Percentiles rank a stretch among this genome's conserved stretches.
These are phyloP conservation scores for Hyphodiscus sp. DNA, from an alignment of 2,329 filamentous ascomycete genomes.

Conservation along the genomic window DNA sequence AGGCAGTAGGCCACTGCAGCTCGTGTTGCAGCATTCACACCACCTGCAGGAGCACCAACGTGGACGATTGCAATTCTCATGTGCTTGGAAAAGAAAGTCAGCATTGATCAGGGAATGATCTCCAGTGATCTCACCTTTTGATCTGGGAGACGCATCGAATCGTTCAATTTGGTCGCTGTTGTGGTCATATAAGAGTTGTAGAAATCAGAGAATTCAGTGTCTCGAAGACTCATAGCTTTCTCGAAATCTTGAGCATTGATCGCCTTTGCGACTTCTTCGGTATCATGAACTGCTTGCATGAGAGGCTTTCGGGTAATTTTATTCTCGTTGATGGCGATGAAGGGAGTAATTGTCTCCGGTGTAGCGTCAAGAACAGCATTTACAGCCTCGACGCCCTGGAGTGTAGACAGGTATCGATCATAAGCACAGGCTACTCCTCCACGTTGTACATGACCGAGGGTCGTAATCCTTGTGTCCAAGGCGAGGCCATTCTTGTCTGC, in stretches of 20 bases:
- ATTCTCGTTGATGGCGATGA: conserved; percentile 96
- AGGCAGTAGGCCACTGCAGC: conserved; percentile 91
- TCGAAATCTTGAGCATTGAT: conserved; percentile 84
- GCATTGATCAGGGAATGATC: conserved; percentile 2
- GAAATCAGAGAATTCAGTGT: conserved; percentile 91
- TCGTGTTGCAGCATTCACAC: conserved; percentile 95
- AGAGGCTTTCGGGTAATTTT: conserved; percentile 89
- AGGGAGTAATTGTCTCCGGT: conserved; percentile 82
- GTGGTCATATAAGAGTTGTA: conserved; percentile 88
- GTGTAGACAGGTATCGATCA: conserved; percentile 84
- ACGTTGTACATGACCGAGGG: conserved; percentile 93
- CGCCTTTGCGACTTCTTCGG: conserved; percentile 73
- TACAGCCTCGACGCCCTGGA: conserved; percentile 92
- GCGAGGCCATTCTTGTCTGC: conserved; percentile 67
- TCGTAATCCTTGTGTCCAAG: conserved; percentile 90
- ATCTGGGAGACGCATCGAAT: conserved; percentile 57
- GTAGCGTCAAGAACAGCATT: conserved; percentile 85
- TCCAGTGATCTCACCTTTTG: conserved; percentile 52
- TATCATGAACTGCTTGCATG: conserved; percentile 81
- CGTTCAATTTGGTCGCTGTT: conserved; percentile 70
- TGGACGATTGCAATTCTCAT: conserved; percentile 96
- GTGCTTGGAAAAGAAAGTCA: conserved; percentile 45
- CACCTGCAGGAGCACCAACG: conserved; percentile 90
- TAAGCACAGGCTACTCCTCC: conserved; percentile 90
- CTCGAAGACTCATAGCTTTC: conserved; percentile 78